Evolutionary conservation across 2,329 filamentous ascomycete species (phyloP).

Genomic region (Aspergillus latus): DNA sequence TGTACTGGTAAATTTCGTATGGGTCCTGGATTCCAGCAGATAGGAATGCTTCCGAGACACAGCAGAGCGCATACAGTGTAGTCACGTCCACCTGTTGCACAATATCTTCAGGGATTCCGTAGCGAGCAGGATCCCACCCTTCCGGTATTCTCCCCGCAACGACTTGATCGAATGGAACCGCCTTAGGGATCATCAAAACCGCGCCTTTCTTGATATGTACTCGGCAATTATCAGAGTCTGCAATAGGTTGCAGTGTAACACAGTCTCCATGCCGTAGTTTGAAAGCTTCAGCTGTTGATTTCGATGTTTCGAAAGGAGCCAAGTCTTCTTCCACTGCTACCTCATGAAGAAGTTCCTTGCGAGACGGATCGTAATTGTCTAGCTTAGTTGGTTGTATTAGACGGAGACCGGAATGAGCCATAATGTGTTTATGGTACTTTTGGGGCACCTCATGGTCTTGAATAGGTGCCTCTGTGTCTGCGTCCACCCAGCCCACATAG

Average conservation of each 20-base stretch:
- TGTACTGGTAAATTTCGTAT: conserved; percentile 98
- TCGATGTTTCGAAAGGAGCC: conserved; percentile 20
- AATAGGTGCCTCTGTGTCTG: conserved; percentile 13
- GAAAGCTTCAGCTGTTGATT: conserved; percentile 19
- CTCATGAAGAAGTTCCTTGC: conserved; percentile 90
- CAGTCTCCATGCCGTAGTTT: conserved; percentile 38
- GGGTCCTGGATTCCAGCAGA: conserved; percentile 92
- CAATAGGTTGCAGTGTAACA: conserved; percentile 56
- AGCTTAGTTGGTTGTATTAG: conserved; percentile 86
- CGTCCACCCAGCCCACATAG: conserved; percentile 73
- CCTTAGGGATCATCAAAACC: conserved; percentile 65
- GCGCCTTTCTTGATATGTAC: conserved; percentile 68
- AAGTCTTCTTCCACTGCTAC: conserved; percentile 71
- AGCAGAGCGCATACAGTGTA: conserved; percentile 22
- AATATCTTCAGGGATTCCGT: conserved; percentile 93
- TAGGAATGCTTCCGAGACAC: conserved; percentile 65
- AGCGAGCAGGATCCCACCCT: conserved; percentile 91
- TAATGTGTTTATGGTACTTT: conserved; percentile 51
- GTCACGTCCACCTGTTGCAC: conserved; percentile 50
- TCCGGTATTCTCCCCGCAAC: conserved; percentile 56
- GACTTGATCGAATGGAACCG: conserved; percentile 18
- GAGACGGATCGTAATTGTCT: conserved; percentile 18
- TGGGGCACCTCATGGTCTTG: conserved; percentile 16
- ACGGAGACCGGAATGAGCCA: conserved; percentile 91
- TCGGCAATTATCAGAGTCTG: conserved; percentile 84